Evolutionary conservation across 2,329 filamentous ascomycete genomes (phyloP).

Genomic region (Penicillium brevicompactum): DNA sequence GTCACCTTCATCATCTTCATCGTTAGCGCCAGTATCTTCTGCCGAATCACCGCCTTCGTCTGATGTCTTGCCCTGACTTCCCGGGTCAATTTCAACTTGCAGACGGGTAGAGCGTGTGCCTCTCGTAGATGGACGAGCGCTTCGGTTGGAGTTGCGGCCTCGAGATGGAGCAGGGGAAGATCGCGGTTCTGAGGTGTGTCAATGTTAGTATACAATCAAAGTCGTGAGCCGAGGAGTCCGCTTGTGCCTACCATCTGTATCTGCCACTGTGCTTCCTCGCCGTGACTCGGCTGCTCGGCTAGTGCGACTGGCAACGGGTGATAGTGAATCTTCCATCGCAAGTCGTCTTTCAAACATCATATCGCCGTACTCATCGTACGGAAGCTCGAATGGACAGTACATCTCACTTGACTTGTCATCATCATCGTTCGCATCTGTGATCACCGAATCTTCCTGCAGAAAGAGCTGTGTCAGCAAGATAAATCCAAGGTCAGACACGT

Average conservation of each 20-base stretch:
- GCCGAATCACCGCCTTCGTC: constrained; percentile 44
- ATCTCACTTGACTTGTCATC: constrained; percentile 51
- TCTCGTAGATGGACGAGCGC: constrained; percentile 36
- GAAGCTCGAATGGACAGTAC: constrained; percentile 69
- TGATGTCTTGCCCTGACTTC: constrained; percentile 30
- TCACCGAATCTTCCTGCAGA: constrained; percentile 55
- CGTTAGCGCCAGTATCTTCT: constrained; percentile 39
- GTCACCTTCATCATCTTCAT: constrained; percentile 42
- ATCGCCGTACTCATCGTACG: constrained; percentile 51
- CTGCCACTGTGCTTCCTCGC: constrained; percentile 48
- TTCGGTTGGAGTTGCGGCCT: constrained; percentile 39
- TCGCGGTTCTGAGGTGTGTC: constrained; percentile 37
- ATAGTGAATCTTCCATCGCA: constrained; percentile 46
- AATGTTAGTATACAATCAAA: not conserved
- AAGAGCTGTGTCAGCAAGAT: constrained; percentile 23
- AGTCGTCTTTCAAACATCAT: constrained; percentile 53
- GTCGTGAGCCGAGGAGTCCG: not conserved
- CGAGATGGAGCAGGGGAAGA: constrained; percentile 47
- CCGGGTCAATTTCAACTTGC: constrained; percentile 41
- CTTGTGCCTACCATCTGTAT: constrained; percentile 48
- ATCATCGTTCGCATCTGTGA: constrained; percentile 61
- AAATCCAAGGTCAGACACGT: not conserved
- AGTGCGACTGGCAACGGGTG: constrained; percentile 38
- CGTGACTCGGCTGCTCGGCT: constrained; percentile 36
- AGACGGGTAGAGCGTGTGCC: constrained; percentile 42